phyloP scores from a whole-genome alignment of 306 rosid genomes.

The Vachellia collinsii region DNA sequence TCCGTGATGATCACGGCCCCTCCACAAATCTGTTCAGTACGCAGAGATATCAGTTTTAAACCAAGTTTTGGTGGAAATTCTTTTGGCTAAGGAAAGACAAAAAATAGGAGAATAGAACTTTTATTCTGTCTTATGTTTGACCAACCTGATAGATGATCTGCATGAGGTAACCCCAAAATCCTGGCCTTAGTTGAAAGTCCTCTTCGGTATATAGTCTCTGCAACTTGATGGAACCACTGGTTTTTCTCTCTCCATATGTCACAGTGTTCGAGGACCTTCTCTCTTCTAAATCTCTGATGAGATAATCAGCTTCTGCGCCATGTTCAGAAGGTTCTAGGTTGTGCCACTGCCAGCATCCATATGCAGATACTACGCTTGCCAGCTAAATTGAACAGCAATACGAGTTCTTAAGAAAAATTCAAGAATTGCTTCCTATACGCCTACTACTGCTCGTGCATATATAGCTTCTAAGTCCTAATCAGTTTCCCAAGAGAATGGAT shows the following conservation, averaged over 20 bases:
- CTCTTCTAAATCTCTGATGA: constrained; percentile 49
- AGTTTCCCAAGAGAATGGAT: not conserved
- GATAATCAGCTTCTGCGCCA: constrained; percentile 39
- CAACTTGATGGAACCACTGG: constrained; percentile 42
- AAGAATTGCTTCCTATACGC: not conserved
- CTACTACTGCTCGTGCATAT: not conserved
- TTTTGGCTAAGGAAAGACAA: not conserved
- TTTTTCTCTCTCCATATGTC: constrained; percentile 34
- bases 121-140: not conserved
- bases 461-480: not conserved
- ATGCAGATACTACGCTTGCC: constrained; percentile 73
- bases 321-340: constrained; percentile 38
- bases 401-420: constrained; percentile 4
- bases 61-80: not conserved
- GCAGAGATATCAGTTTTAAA: constrained; percentile 33
- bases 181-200: constrained; percentile 54
- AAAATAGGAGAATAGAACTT: not conserved
- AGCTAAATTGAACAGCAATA: constrained; percentile 46
- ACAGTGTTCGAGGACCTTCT: constrained; percentile 17
- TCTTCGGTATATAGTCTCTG: constrained; percentile 49
- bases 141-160: constrained; percentile 65
- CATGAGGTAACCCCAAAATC: constrained; percentile 77
- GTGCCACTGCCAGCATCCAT: constrained; percentile 72
- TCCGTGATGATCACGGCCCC: constrained; percentile 87
- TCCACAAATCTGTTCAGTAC: constrained; percentile 67